Evolutionary conservation across 306 rosid genomes (phyloP).

Genomic region (Acacia melanoxylon): DNA sequence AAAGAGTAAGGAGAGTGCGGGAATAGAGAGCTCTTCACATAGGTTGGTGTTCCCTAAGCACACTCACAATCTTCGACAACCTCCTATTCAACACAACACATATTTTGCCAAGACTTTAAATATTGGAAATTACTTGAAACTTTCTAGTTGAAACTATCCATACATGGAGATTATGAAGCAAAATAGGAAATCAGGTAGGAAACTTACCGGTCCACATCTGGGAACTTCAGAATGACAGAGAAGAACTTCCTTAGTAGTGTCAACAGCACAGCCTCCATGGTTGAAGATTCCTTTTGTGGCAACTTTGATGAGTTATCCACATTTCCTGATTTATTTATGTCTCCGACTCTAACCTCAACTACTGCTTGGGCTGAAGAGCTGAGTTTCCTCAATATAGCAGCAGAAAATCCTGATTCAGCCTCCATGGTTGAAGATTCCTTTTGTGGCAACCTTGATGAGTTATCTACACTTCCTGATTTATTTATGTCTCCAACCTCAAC

Average conservation of each 20-base stretch:
- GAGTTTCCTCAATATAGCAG: conserved; percentile 71
- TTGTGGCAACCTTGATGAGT: conserved; percentile 40
- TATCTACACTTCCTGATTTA: conserved; percentile 37
- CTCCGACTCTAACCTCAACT: conserved; percentile 29
- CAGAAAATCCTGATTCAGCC: conserved; percentile 63
- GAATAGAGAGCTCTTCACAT: too few species aligned
- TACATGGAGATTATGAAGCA: conserved; percentile 1
- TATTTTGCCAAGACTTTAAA: not conserved
- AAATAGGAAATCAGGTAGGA: conserved; percentile 4
- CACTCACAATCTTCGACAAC: conserved; percentile 53
- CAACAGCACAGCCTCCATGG: conserved; percentile 53
- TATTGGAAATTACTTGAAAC: conserved; percentile 3
- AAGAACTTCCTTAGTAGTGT: conserved; percentile 62
- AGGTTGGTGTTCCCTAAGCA: conserved; percentile 54
- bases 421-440: conserved; percentile 50
- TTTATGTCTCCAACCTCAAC: conserved; percentile 28
- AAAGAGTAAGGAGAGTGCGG: too few species aligned
- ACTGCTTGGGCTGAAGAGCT: conserved; percentile 44
- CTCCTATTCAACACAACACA: conserved; percentile 56
- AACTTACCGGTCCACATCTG: conserved; percentile 62
- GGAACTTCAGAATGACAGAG: conserved; percentile 56
- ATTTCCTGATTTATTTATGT: conserved; percentile 29
- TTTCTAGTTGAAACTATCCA: not conserved
- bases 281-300: conserved; percentile 48
- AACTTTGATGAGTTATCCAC: conserved; percentile 36